A percentile compares a stretch with the other conserved stretches of the same genome.
Evolutionary conservation across 2,329 filamentous ascomycete genomes (phyloP).

Genomic region (Lachnellula subtilissima): DNA sequence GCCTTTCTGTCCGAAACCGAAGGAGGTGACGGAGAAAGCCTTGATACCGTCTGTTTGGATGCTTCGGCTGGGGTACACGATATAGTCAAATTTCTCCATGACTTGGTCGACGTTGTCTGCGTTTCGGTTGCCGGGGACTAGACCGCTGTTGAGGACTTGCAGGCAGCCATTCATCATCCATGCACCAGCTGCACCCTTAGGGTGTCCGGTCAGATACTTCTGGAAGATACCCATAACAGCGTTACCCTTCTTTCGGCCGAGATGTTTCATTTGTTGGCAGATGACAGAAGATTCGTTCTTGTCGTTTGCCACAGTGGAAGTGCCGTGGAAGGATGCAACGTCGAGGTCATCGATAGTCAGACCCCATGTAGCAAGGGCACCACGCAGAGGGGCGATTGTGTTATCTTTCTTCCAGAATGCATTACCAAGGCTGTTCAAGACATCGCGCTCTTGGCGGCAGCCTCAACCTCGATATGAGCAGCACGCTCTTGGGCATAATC

Average conservation of each 20-base stretch:
- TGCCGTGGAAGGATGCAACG: constrained; percentile 98
- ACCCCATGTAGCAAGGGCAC: constrained; percentile 95
- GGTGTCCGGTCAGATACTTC: constrained; percentile 97
- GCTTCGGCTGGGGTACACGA: constrained; percentile 90
- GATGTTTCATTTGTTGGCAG: constrained; percentile 90
- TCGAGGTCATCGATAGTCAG: constrained; percentile 93
- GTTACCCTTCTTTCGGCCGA: constrained; percentile 94
- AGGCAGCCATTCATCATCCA: constrained; percentile 99
- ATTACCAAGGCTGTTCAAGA: constrained; percentile 89
- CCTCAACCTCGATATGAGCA: constrained; percentile 81
- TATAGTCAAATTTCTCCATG: constrained; percentile 97
- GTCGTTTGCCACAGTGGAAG: constrained; percentile 96
- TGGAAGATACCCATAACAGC: constrained; percentile 97
- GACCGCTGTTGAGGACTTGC: constrained; percentile 87
- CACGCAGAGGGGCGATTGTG: constrained; percentile 89
- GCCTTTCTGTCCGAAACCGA: constrained; percentile 98
- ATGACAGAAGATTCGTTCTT: constrained; percentile 99
- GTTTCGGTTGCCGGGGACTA: constrained; percentile 96
- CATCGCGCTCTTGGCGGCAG: constrained; percentile 89
- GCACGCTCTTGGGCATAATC: constrained; percentile 84
- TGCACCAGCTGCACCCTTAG: constrained; percentile 96
- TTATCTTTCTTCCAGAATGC: constrained; percentile 98
- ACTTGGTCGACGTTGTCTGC: constrained; percentile 94
- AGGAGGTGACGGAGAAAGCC: constrained; percentile 97
- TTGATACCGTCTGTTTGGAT: constrained; percentile 98